Evolutionary conservation across 495 filamentous ascomycete species (phyloP).

Genomic region (Lichenothelia convexa): DNA sequence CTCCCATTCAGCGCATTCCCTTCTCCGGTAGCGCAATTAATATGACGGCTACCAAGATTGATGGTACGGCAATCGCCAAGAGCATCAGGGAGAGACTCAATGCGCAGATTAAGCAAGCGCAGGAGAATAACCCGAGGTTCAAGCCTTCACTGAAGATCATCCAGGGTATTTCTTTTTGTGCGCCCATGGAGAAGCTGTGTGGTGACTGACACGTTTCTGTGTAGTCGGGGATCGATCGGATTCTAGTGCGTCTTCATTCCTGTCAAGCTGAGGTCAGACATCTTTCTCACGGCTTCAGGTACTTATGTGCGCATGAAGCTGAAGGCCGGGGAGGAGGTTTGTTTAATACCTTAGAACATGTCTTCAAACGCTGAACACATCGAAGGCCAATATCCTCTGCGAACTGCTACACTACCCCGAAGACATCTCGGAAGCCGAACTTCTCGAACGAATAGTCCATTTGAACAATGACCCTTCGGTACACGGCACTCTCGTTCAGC

Average conservation of each 20-base stretch:
- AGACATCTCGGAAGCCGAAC: constrained; percentile 62
- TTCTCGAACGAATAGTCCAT: constrained; percentile 58
- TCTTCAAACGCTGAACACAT: background rate
- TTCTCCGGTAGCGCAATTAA: constrained; percentile 33
- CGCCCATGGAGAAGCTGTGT: constrained; percentile 4
- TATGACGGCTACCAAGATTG: constrained; percentile 82
- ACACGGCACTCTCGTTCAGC: constrained; percentile 85
- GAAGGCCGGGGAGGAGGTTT: constrained; percentile 89
- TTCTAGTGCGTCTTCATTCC: constrained; percentile 47
- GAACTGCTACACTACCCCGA: constrained; percentile 68
- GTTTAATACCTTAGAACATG: background rate
- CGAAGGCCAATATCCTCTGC: constrained; percentile 72
- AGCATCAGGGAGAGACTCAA: constrained; percentile 64
- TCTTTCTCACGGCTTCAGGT: constrained; percentile 27
- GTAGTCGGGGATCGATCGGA: constrained; percentile 76
- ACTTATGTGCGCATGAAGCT: constrained; percentile 99
- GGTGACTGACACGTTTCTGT: constrained; percentile 1
- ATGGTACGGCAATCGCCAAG: constrained; percentile 88
- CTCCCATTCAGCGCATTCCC: constrained; percentile 7
- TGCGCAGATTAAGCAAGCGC: constrained; percentile 59
- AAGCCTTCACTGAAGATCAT: constrained; percentile 80
- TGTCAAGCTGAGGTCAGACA: background rate
- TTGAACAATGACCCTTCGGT: constrained; percentile 78
- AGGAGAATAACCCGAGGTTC: constrained; percentile 67
- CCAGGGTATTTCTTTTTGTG: constrained; percentile 45